These are phyloP conservation scores for Isatis tinctoria DNA, from an alignment of 345 rosid species.

Conservation along the genomic window DNA sequence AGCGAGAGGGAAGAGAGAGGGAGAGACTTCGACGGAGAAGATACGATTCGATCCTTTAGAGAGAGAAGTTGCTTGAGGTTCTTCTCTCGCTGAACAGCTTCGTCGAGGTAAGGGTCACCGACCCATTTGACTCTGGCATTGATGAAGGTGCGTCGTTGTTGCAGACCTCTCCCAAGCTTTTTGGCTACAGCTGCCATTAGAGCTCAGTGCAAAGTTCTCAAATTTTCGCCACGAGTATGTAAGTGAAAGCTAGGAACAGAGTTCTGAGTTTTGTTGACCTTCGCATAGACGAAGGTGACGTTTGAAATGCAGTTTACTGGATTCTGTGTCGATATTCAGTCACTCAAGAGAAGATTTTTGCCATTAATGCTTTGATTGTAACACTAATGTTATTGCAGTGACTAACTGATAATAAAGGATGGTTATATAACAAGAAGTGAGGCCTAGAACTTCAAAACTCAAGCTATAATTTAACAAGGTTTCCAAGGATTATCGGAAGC, in stretches of 20 bases:
- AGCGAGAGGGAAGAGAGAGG: slow-evolving; percentile 61
- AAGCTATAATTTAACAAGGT: slow-evolving; percentile 4
- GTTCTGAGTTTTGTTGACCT: not conserved
- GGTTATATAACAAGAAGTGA: not conserved
- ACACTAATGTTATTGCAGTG: not conserved
- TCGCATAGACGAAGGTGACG: not conserved
- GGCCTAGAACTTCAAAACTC: slow-evolving; percentile 1
- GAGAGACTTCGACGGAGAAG: slow-evolving; percentile 51
- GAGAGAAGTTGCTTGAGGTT: slow-evolving; percentile 53
- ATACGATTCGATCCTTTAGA: slow-evolving; percentile 57
- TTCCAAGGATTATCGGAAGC: not conserved
- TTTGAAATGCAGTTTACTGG: no score
- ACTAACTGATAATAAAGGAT: not conserved
- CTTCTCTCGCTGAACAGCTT: slow-evolving; percentile 50
- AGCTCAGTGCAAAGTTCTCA: not conserved
- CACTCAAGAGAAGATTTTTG: not conserved
- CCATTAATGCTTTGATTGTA: not conserved
- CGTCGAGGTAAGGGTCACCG: slow-evolving; percentile 55
- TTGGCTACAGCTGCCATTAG: slow-evolving; percentile 21
- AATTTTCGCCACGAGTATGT: not conserved
- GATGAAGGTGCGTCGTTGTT: slow-evolving; percentile 50
- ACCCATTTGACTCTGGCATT: slow-evolving; percentile 76
- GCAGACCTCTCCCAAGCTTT: slow-evolving; percentile 31
- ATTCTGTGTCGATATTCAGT: not conserved
- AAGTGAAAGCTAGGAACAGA: not conserved